Conservation (phyloP, 2,329 filamentous ascomycete genomes). For the Colletotrichum orchidophilum region DNA sequence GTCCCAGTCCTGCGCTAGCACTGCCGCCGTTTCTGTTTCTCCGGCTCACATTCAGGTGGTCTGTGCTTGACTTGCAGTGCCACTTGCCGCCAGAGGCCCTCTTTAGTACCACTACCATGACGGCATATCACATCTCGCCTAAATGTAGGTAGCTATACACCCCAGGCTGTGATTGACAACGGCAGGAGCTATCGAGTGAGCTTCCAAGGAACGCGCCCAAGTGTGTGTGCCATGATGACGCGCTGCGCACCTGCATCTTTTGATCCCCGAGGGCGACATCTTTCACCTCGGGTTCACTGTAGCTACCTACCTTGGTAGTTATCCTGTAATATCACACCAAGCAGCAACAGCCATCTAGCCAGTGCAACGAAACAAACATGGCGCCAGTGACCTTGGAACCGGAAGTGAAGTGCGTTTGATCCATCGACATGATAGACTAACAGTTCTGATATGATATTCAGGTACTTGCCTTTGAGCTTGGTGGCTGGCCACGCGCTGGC, state of each 20-base stretch:
- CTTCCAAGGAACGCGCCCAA: conserved; percentile 21
- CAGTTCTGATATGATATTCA: conserved; percentile 29
- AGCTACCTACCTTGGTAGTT: background rate
- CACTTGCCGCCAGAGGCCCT: background rate
- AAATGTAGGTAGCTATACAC: conserved; percentile 23
- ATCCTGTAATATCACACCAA: background rate
- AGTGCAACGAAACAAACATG: conserved; percentile 32
- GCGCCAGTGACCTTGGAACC: conserved; percentile 39
- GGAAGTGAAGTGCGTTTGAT: conserved; percentile 35
- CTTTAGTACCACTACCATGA: conserved; percentile 19
- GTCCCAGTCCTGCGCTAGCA: conserved; percentile 2
- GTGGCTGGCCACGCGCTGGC: conserved; percentile 36
- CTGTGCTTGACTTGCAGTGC: background rate
- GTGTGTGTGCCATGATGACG: conserved; percentile 28
- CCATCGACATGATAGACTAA: background rate
- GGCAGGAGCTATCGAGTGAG: conserved; percentile 9
- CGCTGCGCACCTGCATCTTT: conserved; percentile 8
- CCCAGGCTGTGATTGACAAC: background rate
- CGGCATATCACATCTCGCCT: background rate
- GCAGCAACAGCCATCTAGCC: background rate
- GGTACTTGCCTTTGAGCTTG: conserved; percentile 30
- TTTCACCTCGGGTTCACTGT: background rate
- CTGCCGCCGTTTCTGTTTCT: conserved; percentile 21
- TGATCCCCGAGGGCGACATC: background rate
- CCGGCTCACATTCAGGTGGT: conserved; percentile 4